Evolutionary conservation across 495 filamentous ascomycete genomes (phyloP).

Genomic region (Aspergillus sclerotiicarbonarius): DNA sequence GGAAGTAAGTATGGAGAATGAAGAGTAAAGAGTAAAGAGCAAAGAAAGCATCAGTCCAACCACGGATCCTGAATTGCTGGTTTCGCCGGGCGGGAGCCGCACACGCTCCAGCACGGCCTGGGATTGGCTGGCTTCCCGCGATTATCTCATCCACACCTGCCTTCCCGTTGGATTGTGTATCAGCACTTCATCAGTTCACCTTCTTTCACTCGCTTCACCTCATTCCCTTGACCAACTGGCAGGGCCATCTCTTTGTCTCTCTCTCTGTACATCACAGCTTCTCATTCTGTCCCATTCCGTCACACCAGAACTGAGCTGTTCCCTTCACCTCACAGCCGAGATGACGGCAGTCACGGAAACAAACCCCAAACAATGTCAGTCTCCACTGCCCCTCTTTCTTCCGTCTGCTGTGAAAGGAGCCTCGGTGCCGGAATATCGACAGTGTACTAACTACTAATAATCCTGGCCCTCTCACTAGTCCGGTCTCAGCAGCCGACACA

Average conservation of each 20-base stretch:
- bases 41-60: not conserved
- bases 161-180: not conserved
- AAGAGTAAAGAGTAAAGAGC: not conserved
- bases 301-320: not conserved
- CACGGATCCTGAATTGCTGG: not conserved
- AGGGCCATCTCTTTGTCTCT: not conserved
- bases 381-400: slow-evolving; percentile 12
- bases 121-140: not conserved
- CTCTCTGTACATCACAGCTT: not conserved
- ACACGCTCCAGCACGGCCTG: not conserved
- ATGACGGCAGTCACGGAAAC: slow-evolving; percentile 1
- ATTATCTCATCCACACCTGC: not conserved
- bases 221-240: not conserved
- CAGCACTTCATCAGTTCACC: not conserved
- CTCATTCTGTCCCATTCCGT: not conserved
- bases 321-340: not conserved
- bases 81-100: not conserved
- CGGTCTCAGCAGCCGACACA: not conserved
- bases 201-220: not conserved
- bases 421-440: not conserved
- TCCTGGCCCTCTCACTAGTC: not conserved
- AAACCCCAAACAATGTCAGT: slow-evolving; percentile 4
- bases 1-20: not conserved
- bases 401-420: not conserved
- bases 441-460: slow-evolving; percentile 1